Evolutionary conservation across 345 rosid species (phyloP), one percentile per base, ranked within the genome.

Genomic region (Populus tremula): DNA sequence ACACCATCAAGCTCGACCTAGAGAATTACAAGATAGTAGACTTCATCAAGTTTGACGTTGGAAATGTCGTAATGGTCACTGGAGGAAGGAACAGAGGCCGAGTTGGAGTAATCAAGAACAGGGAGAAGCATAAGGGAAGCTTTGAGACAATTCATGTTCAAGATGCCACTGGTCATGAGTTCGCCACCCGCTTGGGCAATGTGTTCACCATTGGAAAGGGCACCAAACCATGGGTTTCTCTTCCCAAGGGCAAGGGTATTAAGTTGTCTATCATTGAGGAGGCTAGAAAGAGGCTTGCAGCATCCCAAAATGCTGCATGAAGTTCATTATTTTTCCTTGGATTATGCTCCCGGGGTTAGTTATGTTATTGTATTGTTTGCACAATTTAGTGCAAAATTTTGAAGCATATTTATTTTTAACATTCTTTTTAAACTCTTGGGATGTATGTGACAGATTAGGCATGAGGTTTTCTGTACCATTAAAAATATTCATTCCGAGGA

Each of bases 31-130:
- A 85, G 71, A 83, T 89, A 74, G 85, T 85, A 8, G 91, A 89
- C 20, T 89, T 88, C 56, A 89, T 89, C 41, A 87, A 89, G 83
- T 89, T 88, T 71, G 93, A 89, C 56, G 89, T 87, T 7, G 92
- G 92, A 2, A 89, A 86, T 68, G 87, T 89, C 67, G 91, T 89
- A 65, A 89, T 89, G 92, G 91, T 89, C 14, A 89, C 91, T 2
- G 92, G 92, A 72, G 90, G 92, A 67, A 85, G 91, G 81, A 89
- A 89, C 77, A 86, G 89, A 74, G 92, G 92, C 8, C 80, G 87
- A 21, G 85, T 85, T 41, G 87, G 87, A 67, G 77, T 82, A 33
- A 85, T 85, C 27, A 85, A 85, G 85, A 82, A 74, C 83, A 79
- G 87, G 50, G 85, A 85, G 65, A 85, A 82, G 79, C 87, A 82